Evolutionary conservation across 768 basidiomycete genomes (phyloP).

Genomic region (Lepiota venenata): DNA sequence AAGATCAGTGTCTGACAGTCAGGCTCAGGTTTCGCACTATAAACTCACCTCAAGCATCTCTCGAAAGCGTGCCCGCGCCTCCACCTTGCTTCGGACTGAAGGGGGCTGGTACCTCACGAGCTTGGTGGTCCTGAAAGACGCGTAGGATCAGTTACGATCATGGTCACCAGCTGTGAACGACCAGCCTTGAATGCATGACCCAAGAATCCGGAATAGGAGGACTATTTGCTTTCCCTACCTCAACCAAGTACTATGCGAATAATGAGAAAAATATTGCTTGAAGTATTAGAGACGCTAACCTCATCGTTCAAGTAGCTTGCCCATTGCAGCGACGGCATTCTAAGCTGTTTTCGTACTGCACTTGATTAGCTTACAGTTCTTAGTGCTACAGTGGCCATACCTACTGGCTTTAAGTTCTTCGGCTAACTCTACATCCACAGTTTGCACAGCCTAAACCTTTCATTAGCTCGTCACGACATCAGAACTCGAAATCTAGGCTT

Average conservation of each 20-base stretch:
- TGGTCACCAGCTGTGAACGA: neutral
- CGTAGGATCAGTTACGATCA: neutral
- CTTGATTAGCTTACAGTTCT: neutral
- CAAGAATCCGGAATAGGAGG: constrained; percentile 52
- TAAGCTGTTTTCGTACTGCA: constrained; percentile 68
- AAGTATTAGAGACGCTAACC: constrained; percentile 33
- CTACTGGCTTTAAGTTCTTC: constrained; percentile 70
- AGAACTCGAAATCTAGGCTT: constrained; percentile 18
- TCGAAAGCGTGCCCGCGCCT: constrained; percentile 70
- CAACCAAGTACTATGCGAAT: constrained; percentile 64
- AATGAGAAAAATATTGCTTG: neutral
- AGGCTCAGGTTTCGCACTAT: neutral
- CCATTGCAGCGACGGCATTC: constrained; percentile 73
- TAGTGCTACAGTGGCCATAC: constrained; percentile 12
- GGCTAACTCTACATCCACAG: constrained; percentile 66
- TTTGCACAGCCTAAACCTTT: constrained; percentile 52
- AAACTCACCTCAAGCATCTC: constrained; percentile 56
- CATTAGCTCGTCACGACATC: neutral
- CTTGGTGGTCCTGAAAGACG: neutral
- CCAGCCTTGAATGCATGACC: constrained; percentile 64
- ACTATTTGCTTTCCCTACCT: constrained; percentile 61
- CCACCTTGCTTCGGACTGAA: constrained; percentile 51
- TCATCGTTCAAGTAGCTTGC: constrained; percentile 65
- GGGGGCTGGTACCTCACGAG: constrained; percentile 75
- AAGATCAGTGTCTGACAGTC: neutral